Evolutionary conservation across 1,284 basidiomycete species (phyloP).

Genomic region (Malassezia restricta): DNA sequence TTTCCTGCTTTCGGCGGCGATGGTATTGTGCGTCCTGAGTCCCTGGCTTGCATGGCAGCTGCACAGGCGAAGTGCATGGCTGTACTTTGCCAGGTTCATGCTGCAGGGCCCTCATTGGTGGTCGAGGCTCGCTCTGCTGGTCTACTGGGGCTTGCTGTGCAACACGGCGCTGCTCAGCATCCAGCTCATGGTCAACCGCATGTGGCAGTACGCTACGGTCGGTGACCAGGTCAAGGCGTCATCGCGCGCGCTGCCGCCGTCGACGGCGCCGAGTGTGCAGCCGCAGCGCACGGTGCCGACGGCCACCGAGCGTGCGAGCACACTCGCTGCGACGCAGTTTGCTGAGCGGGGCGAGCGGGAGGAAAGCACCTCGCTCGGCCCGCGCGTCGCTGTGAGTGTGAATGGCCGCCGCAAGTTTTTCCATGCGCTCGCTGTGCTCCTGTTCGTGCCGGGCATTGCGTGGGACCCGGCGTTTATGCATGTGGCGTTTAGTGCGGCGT

Average conservation of each 20-base stretch:
- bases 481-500: conserved; percentile 67
- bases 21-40: conserved; percentile 75
- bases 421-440: conserved; percentile 82
- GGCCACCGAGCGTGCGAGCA: conserved; percentile 8
- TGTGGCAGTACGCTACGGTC: conserved; percentile 16
- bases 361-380: conserved; percentile 5
- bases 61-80: conserved; percentile 70
- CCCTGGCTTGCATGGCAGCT: conserved; percentile 85
- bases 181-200: conserved; percentile 17
- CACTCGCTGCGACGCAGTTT: conserved; percentile 3
- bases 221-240: conserved; percentile 15
- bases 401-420: conserved; percentile 97
- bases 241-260: conserved; percentile 6
- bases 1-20: conserved; percentile 63
- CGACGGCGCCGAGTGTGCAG: background rate
- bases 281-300: background rate
- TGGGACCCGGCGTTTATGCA: conserved; percentile 92
- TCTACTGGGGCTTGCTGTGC: conserved; percentile 73
- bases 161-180: conserved; percentile 57
- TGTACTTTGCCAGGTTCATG: conserved; percentile 59
- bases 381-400: conserved; percentile 53
- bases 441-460: conserved; percentile 88
- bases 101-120: conserved; percentile 64
- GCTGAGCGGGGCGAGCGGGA: background rate
- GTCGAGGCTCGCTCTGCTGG: conserved; percentile 67